A percentile compares a stretch with the other conserved stretches of the same genome.
Conservation (phyloP, 129 eudicot genomes). For the Flaveria trinervia region DNA sequence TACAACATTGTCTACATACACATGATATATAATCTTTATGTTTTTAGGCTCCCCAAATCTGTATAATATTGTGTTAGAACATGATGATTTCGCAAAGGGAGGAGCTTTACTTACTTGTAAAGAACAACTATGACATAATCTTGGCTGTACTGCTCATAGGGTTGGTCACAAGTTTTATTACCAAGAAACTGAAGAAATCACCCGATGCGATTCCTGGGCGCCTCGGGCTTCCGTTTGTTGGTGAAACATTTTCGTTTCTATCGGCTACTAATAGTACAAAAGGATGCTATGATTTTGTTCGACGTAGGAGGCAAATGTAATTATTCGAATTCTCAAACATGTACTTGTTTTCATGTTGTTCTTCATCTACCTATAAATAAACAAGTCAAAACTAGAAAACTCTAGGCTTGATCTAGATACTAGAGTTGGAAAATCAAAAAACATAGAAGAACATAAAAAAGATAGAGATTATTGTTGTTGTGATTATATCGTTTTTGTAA, state of each 20-base stretch:
- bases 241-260: slow-evolving; percentile 60
- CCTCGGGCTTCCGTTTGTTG: slow-evolving; percentile 57
- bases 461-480: no score
- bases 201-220: slow-evolving; percentile 45
- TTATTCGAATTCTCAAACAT: not conserved
- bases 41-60: slow-evolving; percentile 9
- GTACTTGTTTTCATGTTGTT: not conserved
- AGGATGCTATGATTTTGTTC: slow-evolving; percentile 63
- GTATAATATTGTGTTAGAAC: slow-evolving; percentile 7
- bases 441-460: no score
- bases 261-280: slow-evolving; percentile 48
- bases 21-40: not conserved
- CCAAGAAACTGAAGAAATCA: slow-evolving; percentile 18
- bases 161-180: slow-evolving; percentile 31
- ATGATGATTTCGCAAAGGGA: slow-evolving; percentile 31
- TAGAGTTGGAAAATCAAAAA: not conserved
- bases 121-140: slow-evolving; percentile 35
- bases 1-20: not conserved
- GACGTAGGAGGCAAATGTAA: slow-evolving; percentile 42
- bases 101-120: slow-evolving; percentile 27
- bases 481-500: no score
- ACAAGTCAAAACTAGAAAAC: not conserved
- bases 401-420: not conserved
- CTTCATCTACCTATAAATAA: not conserved
- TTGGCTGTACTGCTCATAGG: slow-evolving; percentile 33